phyloP scores from a whole-genome alignment of 2,329 filamentous ascomycete species.

The Fusarium tupiense region DNA sequence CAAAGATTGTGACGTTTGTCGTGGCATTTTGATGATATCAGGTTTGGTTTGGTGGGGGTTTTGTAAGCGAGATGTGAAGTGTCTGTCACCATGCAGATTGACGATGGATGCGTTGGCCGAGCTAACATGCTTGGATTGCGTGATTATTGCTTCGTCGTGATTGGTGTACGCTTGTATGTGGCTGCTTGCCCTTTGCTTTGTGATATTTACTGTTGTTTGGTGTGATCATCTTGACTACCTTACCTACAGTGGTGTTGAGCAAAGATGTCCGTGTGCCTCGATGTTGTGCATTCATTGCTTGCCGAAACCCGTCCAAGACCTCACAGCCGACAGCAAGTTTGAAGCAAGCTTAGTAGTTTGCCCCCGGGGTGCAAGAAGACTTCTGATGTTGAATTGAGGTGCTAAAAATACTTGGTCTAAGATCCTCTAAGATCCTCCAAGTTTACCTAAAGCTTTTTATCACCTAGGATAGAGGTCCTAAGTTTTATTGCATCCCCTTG shows the following conservation, averaged over 20 bases:
- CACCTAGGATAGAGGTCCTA: no score
- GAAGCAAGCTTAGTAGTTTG: background rate
- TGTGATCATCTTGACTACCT: background rate
- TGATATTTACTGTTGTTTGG: no score
- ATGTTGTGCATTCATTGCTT: background rate
- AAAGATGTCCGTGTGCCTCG: background rate
- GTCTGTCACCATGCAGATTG: background rate
- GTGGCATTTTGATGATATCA: background rate
- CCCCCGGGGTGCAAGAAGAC: no score
- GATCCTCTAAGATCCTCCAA: accelerated
- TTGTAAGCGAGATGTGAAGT: background rate
- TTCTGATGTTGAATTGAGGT: no score
- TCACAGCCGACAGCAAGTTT: background rate
- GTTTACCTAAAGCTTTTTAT: no score
- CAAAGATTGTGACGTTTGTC: background rate
- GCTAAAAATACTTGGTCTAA: no score
- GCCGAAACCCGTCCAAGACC: accelerated
- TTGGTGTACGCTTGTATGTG: background rate
- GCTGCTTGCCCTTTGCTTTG: background rate
- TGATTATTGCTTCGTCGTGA: background rate
- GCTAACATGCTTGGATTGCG: background rate
- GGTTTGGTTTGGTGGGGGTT: background rate
- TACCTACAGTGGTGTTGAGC: no score
- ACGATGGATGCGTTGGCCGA: background rate
- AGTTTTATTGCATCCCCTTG: no score